These are phyloP conservation scores for Phytopythium helicoides DNA, from an alignment of 352 stramenopile species.

Conservation along the genomic window DNA sequence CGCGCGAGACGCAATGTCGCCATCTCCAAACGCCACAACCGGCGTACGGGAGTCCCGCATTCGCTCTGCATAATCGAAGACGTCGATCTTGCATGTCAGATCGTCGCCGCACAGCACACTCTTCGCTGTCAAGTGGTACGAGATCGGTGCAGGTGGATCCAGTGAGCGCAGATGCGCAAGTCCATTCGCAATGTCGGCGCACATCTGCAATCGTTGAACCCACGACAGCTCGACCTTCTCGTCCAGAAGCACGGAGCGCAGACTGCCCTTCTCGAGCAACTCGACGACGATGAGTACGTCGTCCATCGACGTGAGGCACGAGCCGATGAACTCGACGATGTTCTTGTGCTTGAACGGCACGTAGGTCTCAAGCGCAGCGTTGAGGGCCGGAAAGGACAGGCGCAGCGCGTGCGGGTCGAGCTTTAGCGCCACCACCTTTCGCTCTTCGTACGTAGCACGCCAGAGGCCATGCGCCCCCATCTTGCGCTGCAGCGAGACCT, in stretches of 20 bases:
- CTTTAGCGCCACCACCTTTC: slow-evolving; percentile 53
- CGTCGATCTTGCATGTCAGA: slow-evolving; percentile 73
- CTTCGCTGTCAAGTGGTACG: slow-evolving; percentile 50
- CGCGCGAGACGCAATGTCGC: slow-evolving; percentile 51
- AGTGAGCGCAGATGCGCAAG: slow-evolving; percentile 52
- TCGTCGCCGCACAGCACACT: slow-evolving; percentile 55
- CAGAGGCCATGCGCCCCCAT: slow-evolving; percentile 50
- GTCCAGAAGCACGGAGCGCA: slow-evolving; percentile 51
- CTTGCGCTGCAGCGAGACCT: slow-evolving; percentile 50
- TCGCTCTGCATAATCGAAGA: slow-evolving; percentile 62
- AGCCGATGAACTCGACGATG: slow-evolving; percentile 65
- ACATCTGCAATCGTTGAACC: slow-evolving; percentile 49
- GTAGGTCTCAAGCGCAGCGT: slow-evolving; percentile 51
- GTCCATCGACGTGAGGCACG: slow-evolving; percentile 48
- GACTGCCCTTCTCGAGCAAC: slow-evolving; percentile 69
- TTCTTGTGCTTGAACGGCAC: slow-evolving; percentile 62
- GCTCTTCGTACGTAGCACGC: slow-evolving; percentile 39
- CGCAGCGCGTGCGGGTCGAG: slow-evolving; percentile 37
- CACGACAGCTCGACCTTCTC: slow-evolving; percentile 50
- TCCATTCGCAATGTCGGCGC: slow-evolving; percentile 40
- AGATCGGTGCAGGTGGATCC: slow-evolving; percentile 24
- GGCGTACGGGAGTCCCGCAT: slow-evolving; percentile 42
- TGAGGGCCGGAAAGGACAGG: slow-evolving; percentile 36
- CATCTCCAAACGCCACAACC: slow-evolving; percentile 45
- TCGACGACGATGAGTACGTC: slow-evolving; percentile 73